Percentiles rank a stretch among this genome's conserved stretches.
These are phyloP conservation scores for Micractinium conductrix DNA, from an alignment of 139 green algal genomes.

Conservation along the genomic window DNA sequence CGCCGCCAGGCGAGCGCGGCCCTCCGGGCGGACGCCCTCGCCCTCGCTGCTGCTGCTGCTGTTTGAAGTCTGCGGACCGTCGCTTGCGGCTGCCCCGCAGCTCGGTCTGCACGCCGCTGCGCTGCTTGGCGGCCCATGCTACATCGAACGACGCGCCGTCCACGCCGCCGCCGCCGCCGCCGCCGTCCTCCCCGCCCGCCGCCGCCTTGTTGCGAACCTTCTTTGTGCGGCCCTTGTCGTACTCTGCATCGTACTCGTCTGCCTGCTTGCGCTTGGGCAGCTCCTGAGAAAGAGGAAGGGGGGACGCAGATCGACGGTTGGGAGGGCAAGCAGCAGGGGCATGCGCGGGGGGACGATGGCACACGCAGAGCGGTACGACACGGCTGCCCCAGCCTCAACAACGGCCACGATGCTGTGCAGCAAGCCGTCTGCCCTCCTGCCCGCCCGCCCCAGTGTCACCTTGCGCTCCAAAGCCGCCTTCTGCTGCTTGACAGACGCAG, in stretches of 20 bases:
- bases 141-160: slow-evolving; percentile 9
- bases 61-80: slow-evolving; percentile 5
- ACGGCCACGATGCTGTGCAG: too few species aligned
- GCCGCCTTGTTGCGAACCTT: slow-evolving; percentile 45
- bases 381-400: too few species aligned
- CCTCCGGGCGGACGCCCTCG: too few species aligned
- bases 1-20: not conserved
- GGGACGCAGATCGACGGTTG: not conserved
- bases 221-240: slow-evolving; percentile 55
- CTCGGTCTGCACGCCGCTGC: slow-evolving; percentile 17
- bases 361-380: too few species aligned
- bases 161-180: not conserved
- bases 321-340: too few species aligned
- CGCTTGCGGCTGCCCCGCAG: slow-evolving; percentile 26
- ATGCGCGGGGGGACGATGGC: too few species aligned
- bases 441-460: not conserved
- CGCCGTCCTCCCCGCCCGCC: not conserved
- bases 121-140: slow-evolving; percentile 33
- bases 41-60: slow-evolving; percentile 21
- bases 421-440: too few species aligned
- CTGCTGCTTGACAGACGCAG: slow-evolving; percentile 11
- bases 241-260: slow-evolving; percentile 61
- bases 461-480: slow-evolving; percentile 13
- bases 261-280: slow-evolving; percentile 16
- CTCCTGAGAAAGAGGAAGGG: not conserved